Conservation (phyloP, 2,329 filamentous ascomycete species). For the Tolypocladium paradoxum region DNA sequence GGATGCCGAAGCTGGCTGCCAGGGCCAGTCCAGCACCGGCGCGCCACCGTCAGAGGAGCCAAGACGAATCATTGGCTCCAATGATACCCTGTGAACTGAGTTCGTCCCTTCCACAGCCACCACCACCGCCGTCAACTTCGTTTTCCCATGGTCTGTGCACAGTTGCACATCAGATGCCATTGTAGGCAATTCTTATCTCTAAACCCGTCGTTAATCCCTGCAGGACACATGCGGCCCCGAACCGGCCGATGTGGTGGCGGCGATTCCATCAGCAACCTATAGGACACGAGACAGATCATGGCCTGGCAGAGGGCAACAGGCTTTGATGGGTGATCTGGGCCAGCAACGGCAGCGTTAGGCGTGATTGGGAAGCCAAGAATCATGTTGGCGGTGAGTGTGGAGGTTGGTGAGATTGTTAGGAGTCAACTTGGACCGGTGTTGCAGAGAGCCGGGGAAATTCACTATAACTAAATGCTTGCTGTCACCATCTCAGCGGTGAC, state of each 20-base stretch:
- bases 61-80: not conserved
- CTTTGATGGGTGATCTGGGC: not conserved
- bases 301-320: not conserved
- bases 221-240: not conserved
- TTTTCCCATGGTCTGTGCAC: too few relatives aligned
- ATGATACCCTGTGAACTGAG: not conserved
- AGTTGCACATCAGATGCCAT: not conserved
- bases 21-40: slow-evolving; percentile 43
- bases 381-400: not conserved
- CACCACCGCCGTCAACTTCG: not conserved
- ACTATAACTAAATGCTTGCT: too few relatives aligned
- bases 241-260: not conserved
- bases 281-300: not conserved
- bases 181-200: not conserved
- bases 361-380: not conserved
- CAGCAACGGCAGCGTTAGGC: not conserved
- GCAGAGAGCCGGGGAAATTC: too few relatives aligned
- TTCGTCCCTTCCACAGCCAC: not conserved
- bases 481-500: too few relatives aligned
- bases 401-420: too few relatives aligned
- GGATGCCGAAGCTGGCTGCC: slow-evolving; percentile 45
- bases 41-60: not conserved
- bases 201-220: not conserved
- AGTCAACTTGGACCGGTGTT: too few relatives aligned
- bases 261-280: not conserved